Evolutionary conservation across 805 yeast genomes (phyloP).

Genomic region (Lipomyces orientalis): DNA sequence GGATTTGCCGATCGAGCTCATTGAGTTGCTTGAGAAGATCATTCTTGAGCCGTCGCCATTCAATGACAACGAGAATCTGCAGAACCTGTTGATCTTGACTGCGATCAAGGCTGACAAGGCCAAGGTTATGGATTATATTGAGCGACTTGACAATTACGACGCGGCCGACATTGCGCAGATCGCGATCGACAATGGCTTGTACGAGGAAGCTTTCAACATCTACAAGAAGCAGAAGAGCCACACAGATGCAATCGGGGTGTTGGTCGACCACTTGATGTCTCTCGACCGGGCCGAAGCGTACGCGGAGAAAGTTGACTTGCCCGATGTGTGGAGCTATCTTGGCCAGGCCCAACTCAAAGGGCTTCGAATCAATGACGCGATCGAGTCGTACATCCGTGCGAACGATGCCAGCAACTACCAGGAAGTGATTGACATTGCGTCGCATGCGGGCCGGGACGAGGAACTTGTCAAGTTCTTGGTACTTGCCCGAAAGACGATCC

Average conservation of each 20-base stretch:
- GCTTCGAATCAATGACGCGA: constrained; percentile 86
- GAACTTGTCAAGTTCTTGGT: constrained; percentile 83
- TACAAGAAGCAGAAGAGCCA: constrained; percentile 83
- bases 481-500: constrained; percentile 89
- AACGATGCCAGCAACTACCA: constrained; percentile 88
- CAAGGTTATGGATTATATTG: constrained; percentile 81
- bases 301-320: constrained; percentile 84
- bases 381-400: constrained; percentile 88
- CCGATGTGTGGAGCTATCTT: constrained; percentile 91
- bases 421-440: constrained; percentile 91
- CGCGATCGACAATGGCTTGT: constrained; percentile 83
- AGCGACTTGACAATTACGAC: constrained; percentile 87
- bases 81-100: constrained; percentile 88
- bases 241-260: constrained; percentile 81
- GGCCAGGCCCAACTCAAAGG: constrained; percentile 97
- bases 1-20: constrained; percentile 88
- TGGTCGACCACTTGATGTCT: constrained; percentile 91
- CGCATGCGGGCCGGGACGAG: constrained; percentile 94
- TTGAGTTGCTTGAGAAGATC: constrained; percentile 93
- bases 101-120: constrained; percentile 94
- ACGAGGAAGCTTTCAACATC: constrained; percentile 93
- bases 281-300: constrained; percentile 92
- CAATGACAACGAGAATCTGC: constrained; percentile 92
- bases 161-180: constrained; percentile 92
- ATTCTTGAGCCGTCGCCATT: constrained; percentile 97